phyloP scores from a whole-genome alignment of 352 stramenopile genomes.

The Ophiocytium majus region DNA sequence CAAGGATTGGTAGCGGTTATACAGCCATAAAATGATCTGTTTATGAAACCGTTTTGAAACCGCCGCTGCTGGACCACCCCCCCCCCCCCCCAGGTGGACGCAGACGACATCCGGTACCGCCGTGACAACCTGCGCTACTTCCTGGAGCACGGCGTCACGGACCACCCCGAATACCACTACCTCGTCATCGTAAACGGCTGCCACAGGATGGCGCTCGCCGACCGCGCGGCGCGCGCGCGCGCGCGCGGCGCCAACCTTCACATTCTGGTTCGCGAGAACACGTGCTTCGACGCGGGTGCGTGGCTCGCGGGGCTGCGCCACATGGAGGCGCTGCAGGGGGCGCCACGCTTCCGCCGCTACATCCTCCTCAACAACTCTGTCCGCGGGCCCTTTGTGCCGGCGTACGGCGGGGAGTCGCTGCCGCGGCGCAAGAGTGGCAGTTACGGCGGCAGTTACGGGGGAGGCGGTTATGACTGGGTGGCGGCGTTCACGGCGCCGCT shows the following conservation, averaged over 20 bases:
- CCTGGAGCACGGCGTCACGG: not conserved
- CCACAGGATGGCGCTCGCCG: constrained; percentile 8
- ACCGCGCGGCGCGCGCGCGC: not conserved
- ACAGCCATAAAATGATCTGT: no score
- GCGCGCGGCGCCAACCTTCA: not conserved
- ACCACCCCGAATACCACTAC: constrained; percentile 1
- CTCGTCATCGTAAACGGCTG: constrained; percentile 7
- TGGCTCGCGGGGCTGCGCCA: not conserved
- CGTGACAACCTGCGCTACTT: constrained; percentile 21
- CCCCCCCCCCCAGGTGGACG: constrained; percentile 3
- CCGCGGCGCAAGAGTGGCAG: not conserved
- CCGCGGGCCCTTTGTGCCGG: not conserved
- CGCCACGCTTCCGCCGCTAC: not conserved
- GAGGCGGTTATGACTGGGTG: not conserved
- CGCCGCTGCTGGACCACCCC: no score
- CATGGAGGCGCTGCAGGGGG: not conserved
- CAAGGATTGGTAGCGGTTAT: no score
- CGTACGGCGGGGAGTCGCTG: not conserved
- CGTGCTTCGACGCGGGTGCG: constrained; percentile 10
- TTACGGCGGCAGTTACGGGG: not conserved
- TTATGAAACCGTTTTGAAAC: no score
- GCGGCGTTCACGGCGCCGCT: constrained; percentile 10
- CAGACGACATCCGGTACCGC: not conserved
- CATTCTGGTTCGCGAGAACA: constrained; percentile 11
- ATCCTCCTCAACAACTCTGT: constrained; percentile 11